These are phyloP conservation scores for Fusarium denticulatum DNA, from an alignment of 2,329 filamentous ascomycete genomes.

Conservation along the genomic window DNA sequence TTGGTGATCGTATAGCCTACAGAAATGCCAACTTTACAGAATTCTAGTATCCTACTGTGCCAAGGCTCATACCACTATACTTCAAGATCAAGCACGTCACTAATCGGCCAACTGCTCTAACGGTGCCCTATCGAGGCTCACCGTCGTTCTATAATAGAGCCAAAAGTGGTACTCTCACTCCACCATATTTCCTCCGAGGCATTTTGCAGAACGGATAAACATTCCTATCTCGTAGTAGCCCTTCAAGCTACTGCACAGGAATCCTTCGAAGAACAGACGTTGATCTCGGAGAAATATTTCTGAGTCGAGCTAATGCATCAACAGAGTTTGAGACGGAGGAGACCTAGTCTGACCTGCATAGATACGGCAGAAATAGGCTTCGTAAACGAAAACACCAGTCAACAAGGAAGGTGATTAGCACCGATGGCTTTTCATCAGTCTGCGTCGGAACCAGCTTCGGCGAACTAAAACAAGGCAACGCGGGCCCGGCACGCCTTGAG, in stretches of 20 bases:
- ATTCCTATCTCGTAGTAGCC: background rate
- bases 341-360: too few species aligned
- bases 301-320: background rate
- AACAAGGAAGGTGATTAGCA: rapidly evolving
- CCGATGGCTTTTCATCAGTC: too few species aligned
- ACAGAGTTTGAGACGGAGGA: background rate
- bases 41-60: background rate
- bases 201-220: background rate
- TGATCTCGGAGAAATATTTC: background rate
- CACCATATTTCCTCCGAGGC: background rate
- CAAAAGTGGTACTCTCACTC: rapidly evolving
- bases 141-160: background rate
- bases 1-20: background rate
- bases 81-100: background rate
- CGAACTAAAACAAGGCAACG: background rate
- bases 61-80: background rate
- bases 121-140: too few species aligned
- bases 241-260: background rate
- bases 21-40: background rate
- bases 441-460: too few species aligned
- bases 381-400: background rate
- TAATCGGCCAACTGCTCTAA: background rate
- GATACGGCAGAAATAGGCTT: background rate
- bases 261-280: background rate
- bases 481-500: background rate